Evolutionary conservation across 371 early-diverging fungal species (phyloP).

Genomic region (Mucor racemosus): DNA sequence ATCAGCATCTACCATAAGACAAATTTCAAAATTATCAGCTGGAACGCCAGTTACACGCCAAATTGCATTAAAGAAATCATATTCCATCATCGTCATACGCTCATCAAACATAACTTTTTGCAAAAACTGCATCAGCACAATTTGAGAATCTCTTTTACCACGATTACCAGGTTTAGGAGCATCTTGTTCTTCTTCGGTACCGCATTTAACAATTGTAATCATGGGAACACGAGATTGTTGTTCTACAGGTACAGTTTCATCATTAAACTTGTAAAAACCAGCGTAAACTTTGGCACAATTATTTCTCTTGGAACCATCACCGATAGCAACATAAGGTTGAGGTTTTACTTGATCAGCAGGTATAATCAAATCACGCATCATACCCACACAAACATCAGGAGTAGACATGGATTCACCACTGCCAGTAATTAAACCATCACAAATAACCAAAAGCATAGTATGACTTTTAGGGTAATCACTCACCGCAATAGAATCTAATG

Average conservation of each 20-base stretch:
- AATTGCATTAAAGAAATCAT: conserved; percentile 91
- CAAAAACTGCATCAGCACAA: conserved; percentile 97
- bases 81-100: conserved; percentile 94
- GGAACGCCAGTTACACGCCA: conserved; percentile 80
- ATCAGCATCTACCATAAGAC: conserved; percentile 98
- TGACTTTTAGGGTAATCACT: conserved; percentile 89
- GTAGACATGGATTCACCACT: conserved; percentile 78
- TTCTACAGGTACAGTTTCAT: conserved; percentile 54
- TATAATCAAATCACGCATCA: conserved; percentile 80
- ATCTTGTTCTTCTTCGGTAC: conserved; percentile 12
- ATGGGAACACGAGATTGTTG: conserved; percentile 76
- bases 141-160: conserved; percentile 98
- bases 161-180: conserved; percentile 87
- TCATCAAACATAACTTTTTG: conserved; percentile 93
- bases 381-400: conserved; percentile 80
- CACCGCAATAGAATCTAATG: conserved; percentile 92
- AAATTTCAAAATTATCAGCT: conserved; percentile 84
- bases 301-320: conserved; percentile 89
- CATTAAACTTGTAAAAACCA: conserved; percentile 82
- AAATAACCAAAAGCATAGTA: conserved; percentile 90
- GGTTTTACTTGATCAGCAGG: conserved; percentile 68
- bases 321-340: conserved; percentile 92
- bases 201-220: conserved; percentile 71
- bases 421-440: conserved; percentile 87
- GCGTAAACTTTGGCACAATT: conserved; percentile 96